Evolutionary conservation across 345 rosid species (phyloP).

Genomic region (Punica granatum): DNA sequence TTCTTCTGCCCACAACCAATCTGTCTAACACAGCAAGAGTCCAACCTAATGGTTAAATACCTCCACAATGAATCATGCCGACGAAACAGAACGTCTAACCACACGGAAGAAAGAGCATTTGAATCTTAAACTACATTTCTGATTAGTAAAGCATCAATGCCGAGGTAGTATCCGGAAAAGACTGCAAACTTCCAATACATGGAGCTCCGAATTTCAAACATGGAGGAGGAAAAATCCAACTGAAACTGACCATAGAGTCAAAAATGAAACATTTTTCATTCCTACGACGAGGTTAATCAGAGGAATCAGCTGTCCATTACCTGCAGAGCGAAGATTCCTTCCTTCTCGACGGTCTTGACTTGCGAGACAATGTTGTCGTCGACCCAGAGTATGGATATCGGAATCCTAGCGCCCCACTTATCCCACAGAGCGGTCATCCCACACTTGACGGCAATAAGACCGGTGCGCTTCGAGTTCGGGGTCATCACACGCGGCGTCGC

Average conservation of each 20-base stretch:
- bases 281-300: background rate
- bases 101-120: background rate
- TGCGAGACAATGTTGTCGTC: constrained; percentile 92
- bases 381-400: constrained; percentile 68
- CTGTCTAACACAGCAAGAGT: constrained; percentile 49
- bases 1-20: constrained; percentile 95
- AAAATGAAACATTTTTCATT: no score
- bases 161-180: background rate
- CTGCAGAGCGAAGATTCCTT: constrained; percentile 81
- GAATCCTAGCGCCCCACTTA: constrained; percentile 94
- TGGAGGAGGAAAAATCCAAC: background rate
- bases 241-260: no score
- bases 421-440: constrained; percentile 94
- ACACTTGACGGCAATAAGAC: constrained; percentile 80
- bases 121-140: background rate
- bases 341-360: constrained; percentile 85
- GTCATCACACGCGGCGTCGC: constrained; percentile 58
- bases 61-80: background rate
- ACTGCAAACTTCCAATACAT: background rate
- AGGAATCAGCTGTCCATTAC: constrained; percentile 20
- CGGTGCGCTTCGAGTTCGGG: constrained; percentile 57
- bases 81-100: background rate
- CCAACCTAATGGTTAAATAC: background rate
- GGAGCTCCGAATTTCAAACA: background rate
- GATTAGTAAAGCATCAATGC: background rate